phyloP scores from a whole-genome alignment of 768 basidiomycete genomes.

The Agaricus subrufescens region DNA sequence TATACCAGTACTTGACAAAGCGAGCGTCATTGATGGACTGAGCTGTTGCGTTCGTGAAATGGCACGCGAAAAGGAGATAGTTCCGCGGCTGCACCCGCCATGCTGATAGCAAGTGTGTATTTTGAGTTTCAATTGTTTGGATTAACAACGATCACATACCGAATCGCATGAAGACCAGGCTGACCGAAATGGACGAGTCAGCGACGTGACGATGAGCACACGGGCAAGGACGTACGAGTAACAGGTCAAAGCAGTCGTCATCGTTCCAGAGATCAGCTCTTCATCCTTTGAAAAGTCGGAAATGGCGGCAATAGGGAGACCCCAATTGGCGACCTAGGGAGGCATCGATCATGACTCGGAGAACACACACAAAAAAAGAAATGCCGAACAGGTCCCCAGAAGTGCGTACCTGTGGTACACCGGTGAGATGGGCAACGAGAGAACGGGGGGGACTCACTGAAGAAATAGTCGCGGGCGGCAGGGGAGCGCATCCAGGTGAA shows the following conservation, averaged over 20 bases:
- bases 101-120: constrained; percentile 39
- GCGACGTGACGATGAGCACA: background rate
- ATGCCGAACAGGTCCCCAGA: constrained; percentile 90
- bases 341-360: constrained; percentile 14
- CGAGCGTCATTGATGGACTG: constrained; percentile 81
- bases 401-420: constrained; percentile 79
- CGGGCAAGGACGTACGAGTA: constrained; percentile 76
- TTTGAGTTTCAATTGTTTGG: constrained; percentile 1
- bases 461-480: constrained; percentile 89
- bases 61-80: constrained; percentile 92
- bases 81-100: constrained; percentile 96
- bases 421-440: constrained; percentile 1
- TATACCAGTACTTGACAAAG: constrained; percentile 88
- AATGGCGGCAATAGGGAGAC: constrained; percentile 90
- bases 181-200: constrained; percentile 17
- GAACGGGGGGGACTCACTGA: constrained; percentile 56
- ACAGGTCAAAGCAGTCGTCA: constrained; percentile 84
- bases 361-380: constrained; percentile 5
- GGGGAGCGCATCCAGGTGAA: constrained; percentile 88
- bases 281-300: constrained; percentile 91
- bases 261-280: constrained; percentile 93
- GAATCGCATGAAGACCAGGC: constrained; percentile 92
- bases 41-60: constrained; percentile 85
- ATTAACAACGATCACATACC: constrained; percentile 42
- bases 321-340: constrained; percentile 93